Base-by-base conservation (phyloP, 2,329 filamentous ascomycete genomes). In the Cladophialophora psammophila region DNA sequence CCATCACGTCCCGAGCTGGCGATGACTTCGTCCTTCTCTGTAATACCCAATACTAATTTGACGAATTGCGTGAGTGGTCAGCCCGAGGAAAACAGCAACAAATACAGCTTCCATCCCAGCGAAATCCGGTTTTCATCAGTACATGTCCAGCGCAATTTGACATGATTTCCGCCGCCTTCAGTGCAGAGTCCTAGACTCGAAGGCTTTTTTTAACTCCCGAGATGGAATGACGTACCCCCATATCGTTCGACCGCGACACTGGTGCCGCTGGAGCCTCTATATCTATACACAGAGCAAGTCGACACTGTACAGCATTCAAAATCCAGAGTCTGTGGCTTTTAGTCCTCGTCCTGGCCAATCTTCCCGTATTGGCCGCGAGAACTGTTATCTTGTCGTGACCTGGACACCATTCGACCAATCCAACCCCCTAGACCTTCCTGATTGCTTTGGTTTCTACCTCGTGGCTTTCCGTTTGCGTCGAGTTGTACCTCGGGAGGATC, bases 401-500 rank as follows among this genome's bases (percentile, higher is more conserved):
- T 61, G 2, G 68, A 72, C 5, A 91, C 86, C 78, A 91, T 86
- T 50, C 86, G 87, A 53, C 85, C 87, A 72, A 91, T 90, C 89
- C 90, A 91, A 13, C 88, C 88, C 15, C 88, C 87, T 62, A 91
- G 79, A 3, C 89, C 88, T 73, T 90, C 86, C 15, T 76, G 50
- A 7, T 35, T 76, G 42, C 75, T 73, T 15, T 69, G 57, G 60
- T 76, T 76, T 40, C 77, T 74, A 12, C 78, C 77, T 45, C 78
- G 77, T 10, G 82, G 78, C 75, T 86, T 87, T 62, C 83, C 83
- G 67, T 84, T 83, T 48, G 80, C 73, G 48, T 75, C 77, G 52
- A 83, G 78, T 34, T 81, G 78, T 1, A 92, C 83, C 58, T 88
- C 84, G 1, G 93, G 92, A 5, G 92, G 91, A 48, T 96, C 89